These are phyloP conservation scores for Dictyostelium intermedium DNA, from an alignment of 78 protist species.

Conservation along the genomic window DNA sequence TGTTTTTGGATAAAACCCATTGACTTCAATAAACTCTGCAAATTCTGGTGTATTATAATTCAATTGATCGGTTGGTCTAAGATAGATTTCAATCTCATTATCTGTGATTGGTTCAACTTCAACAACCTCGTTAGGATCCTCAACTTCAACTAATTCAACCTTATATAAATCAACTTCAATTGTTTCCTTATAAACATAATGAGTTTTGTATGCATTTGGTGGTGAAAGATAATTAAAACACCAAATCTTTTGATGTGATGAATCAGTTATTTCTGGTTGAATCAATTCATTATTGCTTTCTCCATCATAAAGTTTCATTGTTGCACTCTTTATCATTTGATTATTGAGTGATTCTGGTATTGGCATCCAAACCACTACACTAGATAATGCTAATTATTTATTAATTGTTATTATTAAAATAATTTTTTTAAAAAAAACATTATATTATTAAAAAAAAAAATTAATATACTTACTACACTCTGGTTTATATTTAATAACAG, in stretches of 20 bases:
- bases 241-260: background rate
- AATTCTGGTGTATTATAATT: background rate
- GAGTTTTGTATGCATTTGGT: background rate
- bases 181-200: background rate
- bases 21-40: background rate
- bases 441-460: background rate
- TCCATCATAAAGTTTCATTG: background rate
- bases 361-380: background rate
- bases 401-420: too few relatives aligned
- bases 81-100: background rate
- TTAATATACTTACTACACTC: background rate
- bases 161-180: background rate
- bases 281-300: background rate
- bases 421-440: too few relatives aligned
- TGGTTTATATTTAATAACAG: background rate
- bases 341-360: background rate
- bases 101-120: conserved; percentile 2
- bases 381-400: background rate
- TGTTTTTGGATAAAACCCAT: background rate
- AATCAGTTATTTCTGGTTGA: background rate
- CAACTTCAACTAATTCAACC: background rate
- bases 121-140: background rate
- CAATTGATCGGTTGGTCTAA: background rate
- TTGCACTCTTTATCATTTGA: background rate
- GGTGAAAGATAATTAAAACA: background rate